Evolutionary conservation across 2,329 filamentous ascomycete species (phyloP).

Genomic region (Ceratocystiopsis sp.): DNA sequence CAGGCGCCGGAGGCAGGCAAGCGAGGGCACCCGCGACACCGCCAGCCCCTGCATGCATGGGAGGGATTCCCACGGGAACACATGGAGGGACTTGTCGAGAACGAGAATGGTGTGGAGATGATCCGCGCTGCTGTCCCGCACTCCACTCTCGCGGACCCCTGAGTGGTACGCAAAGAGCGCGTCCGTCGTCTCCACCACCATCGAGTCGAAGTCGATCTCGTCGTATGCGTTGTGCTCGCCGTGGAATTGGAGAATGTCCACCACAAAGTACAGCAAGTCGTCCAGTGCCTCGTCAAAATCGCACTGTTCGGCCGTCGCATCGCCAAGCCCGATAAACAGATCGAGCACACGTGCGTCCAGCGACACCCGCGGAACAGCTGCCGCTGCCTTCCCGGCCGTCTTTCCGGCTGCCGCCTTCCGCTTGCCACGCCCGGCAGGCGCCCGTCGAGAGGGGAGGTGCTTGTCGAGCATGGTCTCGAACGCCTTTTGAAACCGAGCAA

Average conservation of each 20-base stretch:
- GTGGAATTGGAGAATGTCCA: constrained; percentile 92
- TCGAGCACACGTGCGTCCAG: constrained; percentile 55
- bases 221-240: constrained; percentile 95
- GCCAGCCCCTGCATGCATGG: constrained; percentile 66
- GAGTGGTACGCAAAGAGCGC: constrained; percentile 65
- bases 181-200: constrained; percentile 78
- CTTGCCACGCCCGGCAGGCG: constrained; percentile 30
- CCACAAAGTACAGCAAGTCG: constrained; percentile 87
- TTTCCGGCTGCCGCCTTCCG: constrained; percentile 19
- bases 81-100: constrained; percentile 77
- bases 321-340: constrained; percentile 72
- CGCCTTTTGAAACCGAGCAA: constrained; percentile 59
- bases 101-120: constrained; percentile 64
- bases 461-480: constrained; percentile 69
- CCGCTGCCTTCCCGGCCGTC: constrained; percentile 4
- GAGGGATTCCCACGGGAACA: constrained; percentile 90
- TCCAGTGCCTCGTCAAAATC: constrained; percentile 82
- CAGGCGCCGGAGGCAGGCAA: constrained; percentile 64
- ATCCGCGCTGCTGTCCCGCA: constrained; percentile 14
- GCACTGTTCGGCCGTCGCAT: constrained; percentile 45
- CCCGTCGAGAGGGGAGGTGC: constrained; percentile 67
- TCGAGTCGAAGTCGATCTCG: constrained; percentile 86
- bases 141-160: constrained; percentile 15
- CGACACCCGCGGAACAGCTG: constrained; percentile 19
- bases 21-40: constrained; percentile 74